phyloP scores from a whole-genome alignment of 495 filamentous ascomycete species.

The Trichoderma asperelloides region DNA sequence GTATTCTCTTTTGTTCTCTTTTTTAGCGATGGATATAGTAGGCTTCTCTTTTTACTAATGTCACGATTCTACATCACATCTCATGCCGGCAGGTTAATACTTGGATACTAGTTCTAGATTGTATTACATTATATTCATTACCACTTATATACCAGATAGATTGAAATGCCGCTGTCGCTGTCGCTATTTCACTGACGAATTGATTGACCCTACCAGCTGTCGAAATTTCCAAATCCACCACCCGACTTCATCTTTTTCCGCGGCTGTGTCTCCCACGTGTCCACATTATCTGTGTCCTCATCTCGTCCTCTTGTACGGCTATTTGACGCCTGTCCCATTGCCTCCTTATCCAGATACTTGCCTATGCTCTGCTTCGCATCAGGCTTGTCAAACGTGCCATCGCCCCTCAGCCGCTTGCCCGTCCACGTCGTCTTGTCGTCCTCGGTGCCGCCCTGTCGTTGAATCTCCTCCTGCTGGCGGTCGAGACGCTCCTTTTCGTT shows the following conservation, averaged over 20 bases:
- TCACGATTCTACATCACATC: not conserved
- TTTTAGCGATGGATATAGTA: conserved; percentile 2
- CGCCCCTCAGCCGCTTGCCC: conserved; percentile 66
- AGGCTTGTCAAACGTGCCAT: conserved; percentile 42
- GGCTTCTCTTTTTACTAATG: not conserved
- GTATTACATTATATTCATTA: not conserved
- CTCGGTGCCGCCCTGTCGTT: conserved; percentile 47
- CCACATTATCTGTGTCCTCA: conserved; percentile 47
- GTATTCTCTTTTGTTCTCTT: not conserved
- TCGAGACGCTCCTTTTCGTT: conserved; percentile 39
- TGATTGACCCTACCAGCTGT: conserved; percentile 49
- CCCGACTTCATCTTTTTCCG: conserved; percentile 75
- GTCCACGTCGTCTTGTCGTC: conserved; percentile 89
- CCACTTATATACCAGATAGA: not conserved
- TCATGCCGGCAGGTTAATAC: not conserved
- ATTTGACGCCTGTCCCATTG: conserved; percentile 28
- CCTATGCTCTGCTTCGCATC: conserved; percentile 52
- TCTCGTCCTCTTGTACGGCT: conserved; percentile 44
- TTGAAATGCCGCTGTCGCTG: not conserved
- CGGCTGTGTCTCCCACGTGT: conserved; percentile 53
- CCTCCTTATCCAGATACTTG: conserved; percentile 65
- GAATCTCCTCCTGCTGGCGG: conserved; percentile 43
- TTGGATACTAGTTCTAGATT: not conserved
- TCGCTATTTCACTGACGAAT: not conserved
- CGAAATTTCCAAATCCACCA: conserved; percentile 92